Evolutionary conservation across 768 basidiomycete genomes (phyloP), one percentile per base, ranked within the genome.

Genomic region (Rhizopogon vulgaris): DNA sequence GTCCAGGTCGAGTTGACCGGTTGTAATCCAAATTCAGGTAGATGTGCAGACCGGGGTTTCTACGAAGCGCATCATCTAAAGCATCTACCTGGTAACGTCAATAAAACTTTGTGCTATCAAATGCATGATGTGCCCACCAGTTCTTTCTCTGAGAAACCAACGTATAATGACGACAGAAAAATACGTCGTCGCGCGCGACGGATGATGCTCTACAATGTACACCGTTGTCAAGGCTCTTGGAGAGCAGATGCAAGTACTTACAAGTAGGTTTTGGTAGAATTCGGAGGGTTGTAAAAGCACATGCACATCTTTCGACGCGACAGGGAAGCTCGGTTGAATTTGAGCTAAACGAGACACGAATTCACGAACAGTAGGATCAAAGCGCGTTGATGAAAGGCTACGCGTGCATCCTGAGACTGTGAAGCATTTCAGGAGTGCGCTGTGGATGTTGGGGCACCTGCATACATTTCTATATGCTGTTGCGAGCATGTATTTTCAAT

Each of bases 131-230:
- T 45, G 74, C 87, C 59, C 52, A 94, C 95, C 57, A 99, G 76
- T 55, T 89, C 80, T 8, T 71, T 70, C 65, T 96, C 92, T 47
- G 83, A 78, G 10, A 83, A 78, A 11, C 92, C 92, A 49, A 96
- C 83, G 65, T 96, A 96, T 10, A 96, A 71, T 1, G 90, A 90
- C 0, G 95, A 96, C 27, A 99, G 77, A 62, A 94, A 90, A 59
- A 99, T 82, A 51, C 94, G 80, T 46, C 73, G 69, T 52, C 82
- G 79, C 0, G 95, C 95, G n/a, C 79, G 74, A 40, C 71, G 71
- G 48, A 98, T 83, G 77, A 91, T 84, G 53, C 79, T 73, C 93
- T 94, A 60, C 3, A 30, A 0, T 1, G n/a, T 7, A 15, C 18
- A 12, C 18, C 43, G 47, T 49, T n/a, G 45, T 24, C 25, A 47